Evolutionary conservation across 306 rosid genomes (phyloP), one percentile per base, ranked within the genome.

Genomic region (Rosa lucieae): DNA sequence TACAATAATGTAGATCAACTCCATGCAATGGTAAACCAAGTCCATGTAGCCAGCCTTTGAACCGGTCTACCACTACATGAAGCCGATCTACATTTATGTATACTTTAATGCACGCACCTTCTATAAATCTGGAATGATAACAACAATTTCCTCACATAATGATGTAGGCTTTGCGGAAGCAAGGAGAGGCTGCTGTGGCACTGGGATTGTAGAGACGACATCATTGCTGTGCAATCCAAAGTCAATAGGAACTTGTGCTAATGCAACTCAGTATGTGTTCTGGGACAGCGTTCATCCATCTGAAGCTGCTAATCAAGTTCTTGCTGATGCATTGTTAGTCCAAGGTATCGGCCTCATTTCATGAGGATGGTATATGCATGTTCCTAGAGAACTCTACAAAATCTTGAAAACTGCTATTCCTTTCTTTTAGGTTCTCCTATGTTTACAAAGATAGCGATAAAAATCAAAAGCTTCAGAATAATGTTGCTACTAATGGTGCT

Each of bases 231-330:
- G 98, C 91, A 93, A 96, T 79, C 90, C 86, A 40, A 79, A 85
- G 32, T 89, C 99, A 35, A 47, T 76, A 37, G 99, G 99, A 84
- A 96, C 97, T 49, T 96, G 98, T 81, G 56, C 93, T 32, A 96
- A 96, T 83, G 92, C 99, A 29, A 89, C 94, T 40, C 93, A 89
- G 20, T 95, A 91, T 81, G 99, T 93, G 85, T 95, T 95, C 78
- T 93, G 97, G 94, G 99, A 95, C 83, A 88, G 96, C 51, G 99
- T 91, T 52, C 99, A 95, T 86, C 98, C 99, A 76, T 89, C 98
- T 53, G 71, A 95, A 79, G 97, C 97, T 53, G 97, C 99, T 32
- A 95, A 95, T 73, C 90, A 86, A 76, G 84, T 95, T 82, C 89
- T 95, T 23, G 98, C 99, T n/a, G 97, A 92, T 86, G 75, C 92